phyloP scores from a whole-genome alignment of 257 asterid genomes.

The Paulownia fortunei region DNA sequence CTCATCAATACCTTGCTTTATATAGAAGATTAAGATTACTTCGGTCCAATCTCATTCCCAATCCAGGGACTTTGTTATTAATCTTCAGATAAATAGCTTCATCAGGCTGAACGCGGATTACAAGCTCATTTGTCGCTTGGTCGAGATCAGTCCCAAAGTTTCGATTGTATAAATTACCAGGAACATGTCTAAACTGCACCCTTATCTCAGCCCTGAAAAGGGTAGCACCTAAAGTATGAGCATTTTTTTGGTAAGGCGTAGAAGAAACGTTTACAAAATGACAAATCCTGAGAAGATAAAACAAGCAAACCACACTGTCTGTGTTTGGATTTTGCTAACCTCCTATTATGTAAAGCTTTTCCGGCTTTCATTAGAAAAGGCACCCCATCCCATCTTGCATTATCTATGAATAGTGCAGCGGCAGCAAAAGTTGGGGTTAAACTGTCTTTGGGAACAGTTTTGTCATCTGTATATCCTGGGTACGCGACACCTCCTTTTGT shows the following conservation, averaged over 20 bases:
- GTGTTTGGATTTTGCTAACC: constrained; percentile 42
- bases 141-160: constrained; percentile 81
- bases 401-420: constrained; percentile 92
- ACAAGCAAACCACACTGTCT: background rate
- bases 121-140: constrained; percentile 93
- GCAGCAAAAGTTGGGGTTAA: constrained; percentile 98
- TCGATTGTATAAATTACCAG: constrained; percentile 81
- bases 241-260: too few relatives aligned
- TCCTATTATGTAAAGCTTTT: constrained; percentile 82
- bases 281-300: background rate
- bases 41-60: constrained; percentile 89
- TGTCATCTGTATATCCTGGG: constrained; percentile 90
- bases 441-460: constrained; percentile 89
- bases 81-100: constrained; percentile 91
- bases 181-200: constrained; percentile 95
- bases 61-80: constrained; percentile 94
- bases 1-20: constrained; percentile 71
- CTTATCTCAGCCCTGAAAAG: constrained; percentile 80
- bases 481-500: constrained; percentile 69
- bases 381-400: constrained; percentile 98
- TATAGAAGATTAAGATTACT: constrained; percentile 94
- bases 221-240: background rate
- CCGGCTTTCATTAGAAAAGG: constrained; percentile 99
- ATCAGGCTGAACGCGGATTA: constrained; percentile 96
- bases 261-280: background rate